Conservation (phyloP, 352 stramenopile genomes). For the Pythium phragmitis region DNA sequence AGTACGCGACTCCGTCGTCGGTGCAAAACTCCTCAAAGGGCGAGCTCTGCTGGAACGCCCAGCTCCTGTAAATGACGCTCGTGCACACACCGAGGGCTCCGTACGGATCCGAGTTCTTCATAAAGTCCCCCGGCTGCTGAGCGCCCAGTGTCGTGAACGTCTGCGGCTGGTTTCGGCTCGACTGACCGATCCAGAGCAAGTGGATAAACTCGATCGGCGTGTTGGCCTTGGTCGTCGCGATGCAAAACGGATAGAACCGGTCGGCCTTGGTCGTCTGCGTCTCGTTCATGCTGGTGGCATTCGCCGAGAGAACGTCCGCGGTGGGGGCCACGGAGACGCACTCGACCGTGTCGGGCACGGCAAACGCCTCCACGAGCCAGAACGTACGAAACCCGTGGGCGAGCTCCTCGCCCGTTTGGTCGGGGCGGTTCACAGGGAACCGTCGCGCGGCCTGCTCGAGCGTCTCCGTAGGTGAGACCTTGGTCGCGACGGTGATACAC, state of each 20-base stretch:
- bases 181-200: constrained; percentile 87
- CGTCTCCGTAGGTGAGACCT: constrained; percentile 24
- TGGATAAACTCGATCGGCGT: constrained; percentile 93
- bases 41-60: constrained; percentile 87
- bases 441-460: constrained; percentile 25
- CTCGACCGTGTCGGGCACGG: constrained; percentile 42
- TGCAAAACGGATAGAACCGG: constrained; percentile 90
- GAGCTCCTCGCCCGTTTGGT: constrained; percentile 91
- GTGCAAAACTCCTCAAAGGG: constrained; percentile 90
- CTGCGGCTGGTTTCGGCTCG: constrained; percentile 89
- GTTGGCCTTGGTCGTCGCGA: constrained; percentile 90
- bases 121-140: constrained; percentile 92
- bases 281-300: constrained; percentile 76
- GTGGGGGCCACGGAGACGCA: constrained; percentile 72
- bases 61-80: constrained; percentile 90
- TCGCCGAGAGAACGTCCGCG: constrained; percentile 81
- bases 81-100: constrained; percentile 78
- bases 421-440: constrained; percentile 78
- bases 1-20: constrained; percentile 91
- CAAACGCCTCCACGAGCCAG: constrained; percentile 62
- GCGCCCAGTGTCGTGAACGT: constrained; percentile 85
- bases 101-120: constrained; percentile 79
- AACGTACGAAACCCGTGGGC: constrained; percentile 89
- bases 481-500: constrained; percentile 74
- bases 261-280: constrained; percentile 88